A percentile compares a stretch with the other conserved stretches of the same genome.
These are phyloP conservation scores for Trifolium fragiferum DNA, from an alignment of 306 rosid genomes.

Conservation along the genomic window DNA sequence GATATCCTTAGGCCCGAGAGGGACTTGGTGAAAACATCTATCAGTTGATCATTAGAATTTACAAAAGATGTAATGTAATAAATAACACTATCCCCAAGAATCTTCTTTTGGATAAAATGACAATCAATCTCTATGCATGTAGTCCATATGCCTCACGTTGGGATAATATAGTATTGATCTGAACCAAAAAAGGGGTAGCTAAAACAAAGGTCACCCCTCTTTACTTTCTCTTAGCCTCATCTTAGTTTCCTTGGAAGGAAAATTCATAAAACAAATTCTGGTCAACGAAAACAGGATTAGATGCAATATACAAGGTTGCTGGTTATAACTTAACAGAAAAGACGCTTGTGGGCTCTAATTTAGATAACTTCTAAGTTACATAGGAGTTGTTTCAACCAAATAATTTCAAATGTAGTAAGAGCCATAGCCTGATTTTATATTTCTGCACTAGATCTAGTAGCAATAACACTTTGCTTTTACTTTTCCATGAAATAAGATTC, in stretches of 20 bases:
- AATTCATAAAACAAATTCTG: background rate
- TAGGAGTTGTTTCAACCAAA: background rate
- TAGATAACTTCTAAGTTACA: background rate
- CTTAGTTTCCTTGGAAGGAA: background rate
- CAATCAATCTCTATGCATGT: background rate
- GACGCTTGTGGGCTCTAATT: background rate
- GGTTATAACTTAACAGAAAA: background rate
- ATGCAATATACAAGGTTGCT: background rate
- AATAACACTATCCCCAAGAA: background rate
- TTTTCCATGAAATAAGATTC: background rate
- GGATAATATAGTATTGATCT: background rate
- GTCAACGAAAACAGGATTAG: background rate
- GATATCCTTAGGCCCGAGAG: background rate
- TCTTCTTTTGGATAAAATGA: background rate
- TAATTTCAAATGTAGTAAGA: slow-evolving; percentile 2
- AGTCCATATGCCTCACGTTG: background rate
- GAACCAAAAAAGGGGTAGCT: background rate
- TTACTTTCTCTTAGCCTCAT: background rate
- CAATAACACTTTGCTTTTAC: background rate
- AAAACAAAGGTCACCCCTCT: background rate
- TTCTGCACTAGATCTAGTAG: background rate
- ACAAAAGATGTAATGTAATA: background rate
- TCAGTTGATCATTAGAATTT: background rate
- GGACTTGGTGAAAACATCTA: background rate
- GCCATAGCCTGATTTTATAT: background rate